Evolutionary conservation across 2,329 filamentous ascomycete species (phyloP).

Genomic region (Pezicula neosporulosa): DNA sequence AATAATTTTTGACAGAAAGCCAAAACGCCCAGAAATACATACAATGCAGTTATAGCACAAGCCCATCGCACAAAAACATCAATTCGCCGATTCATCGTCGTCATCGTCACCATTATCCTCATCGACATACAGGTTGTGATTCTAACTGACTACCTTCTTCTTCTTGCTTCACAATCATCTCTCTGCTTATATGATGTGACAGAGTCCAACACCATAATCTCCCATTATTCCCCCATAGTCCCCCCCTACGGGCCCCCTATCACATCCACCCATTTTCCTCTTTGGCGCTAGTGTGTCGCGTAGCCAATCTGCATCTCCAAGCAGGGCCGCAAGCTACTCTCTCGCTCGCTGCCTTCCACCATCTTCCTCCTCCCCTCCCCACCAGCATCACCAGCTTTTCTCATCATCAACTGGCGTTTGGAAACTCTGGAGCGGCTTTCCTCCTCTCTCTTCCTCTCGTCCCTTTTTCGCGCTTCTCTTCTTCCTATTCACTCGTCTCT

Average conservation of each 20-base stretch:
- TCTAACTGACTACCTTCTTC: too few species aligned
- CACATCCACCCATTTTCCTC: background rate
- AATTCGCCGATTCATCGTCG: too few species aligned
- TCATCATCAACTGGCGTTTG: slow-evolving; percentile 24
- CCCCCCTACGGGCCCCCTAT: slow-evolving; percentile 1
- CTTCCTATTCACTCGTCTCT: slow-evolving; percentile 18
- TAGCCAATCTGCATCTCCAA: slow-evolving; percentile 5
- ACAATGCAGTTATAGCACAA: too few species aligned
- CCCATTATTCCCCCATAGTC: slow-evolving; percentile 1
- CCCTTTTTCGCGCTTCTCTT: slow-evolving; percentile 21
- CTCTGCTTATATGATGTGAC: too few species aligned
- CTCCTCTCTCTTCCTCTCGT: slow-evolving; percentile 29
- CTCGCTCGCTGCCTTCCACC: slow-evolving; percentile 12
- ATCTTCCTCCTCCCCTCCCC: slow-evolving; percentile 9
- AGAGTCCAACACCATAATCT: too few species aligned
- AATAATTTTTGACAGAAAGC: too few species aligned
- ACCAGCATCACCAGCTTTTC: slow-evolving; percentile 13
- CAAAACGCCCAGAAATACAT: too few species aligned
- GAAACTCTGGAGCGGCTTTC: slow-evolving; percentile 27
- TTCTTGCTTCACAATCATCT: too few species aligned
- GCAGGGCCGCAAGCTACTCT: slow-evolving; percentile 14
- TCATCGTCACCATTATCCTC: too few species aligned
- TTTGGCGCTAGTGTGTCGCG: background rate
- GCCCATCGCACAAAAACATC: too few species aligned
- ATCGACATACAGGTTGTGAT: too few species aligned